Evolutionary conservation across 441 rosid genomes (phyloP).

Genomic region (Adansonia gregorii): DNA sequence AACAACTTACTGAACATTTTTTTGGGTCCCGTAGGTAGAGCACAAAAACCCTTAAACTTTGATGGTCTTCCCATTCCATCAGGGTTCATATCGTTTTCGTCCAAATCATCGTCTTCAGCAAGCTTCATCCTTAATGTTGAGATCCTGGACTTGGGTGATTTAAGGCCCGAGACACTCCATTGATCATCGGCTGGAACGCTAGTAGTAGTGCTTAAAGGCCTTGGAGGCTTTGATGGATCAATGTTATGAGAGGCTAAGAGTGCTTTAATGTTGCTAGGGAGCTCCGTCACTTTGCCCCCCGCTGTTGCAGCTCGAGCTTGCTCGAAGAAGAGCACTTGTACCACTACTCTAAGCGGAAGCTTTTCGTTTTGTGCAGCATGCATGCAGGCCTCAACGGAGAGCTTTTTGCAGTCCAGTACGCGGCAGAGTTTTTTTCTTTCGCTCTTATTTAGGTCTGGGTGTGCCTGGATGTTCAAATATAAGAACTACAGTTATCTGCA

Average conservation of each 20-base stretch:
- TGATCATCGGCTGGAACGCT: constrained; percentile 76
- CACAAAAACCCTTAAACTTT: constrained; percentile 70
- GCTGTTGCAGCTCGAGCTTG: constrained; percentile 75
- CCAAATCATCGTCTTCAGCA: constrained; percentile 72
- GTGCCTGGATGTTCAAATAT: constrained; percentile 47
- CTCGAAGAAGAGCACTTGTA: constrained; percentile 77
- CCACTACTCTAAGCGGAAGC: constrained; percentile 71
- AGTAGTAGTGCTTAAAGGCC: constrained; percentile 66
- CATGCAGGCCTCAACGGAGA: constrained; percentile 77
- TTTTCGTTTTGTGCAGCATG: constrained; percentile 77
- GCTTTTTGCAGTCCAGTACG: constrained; percentile 68
- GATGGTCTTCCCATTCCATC: constrained; percentile 63
- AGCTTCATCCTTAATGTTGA: constrained; percentile 84
- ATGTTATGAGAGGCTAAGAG: constrained; percentile 71
- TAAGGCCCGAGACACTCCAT: constrained; percentile 93
- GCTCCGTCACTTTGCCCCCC: constrained; percentile 67
- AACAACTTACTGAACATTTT: constrained; percentile 84
- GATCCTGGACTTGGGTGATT: constrained; percentile 69
- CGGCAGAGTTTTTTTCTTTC: constrained; percentile 69
- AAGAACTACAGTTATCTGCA: not conserved
- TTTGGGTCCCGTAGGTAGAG: constrained; percentile 75
- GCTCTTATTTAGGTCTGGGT: constrained; percentile 60
- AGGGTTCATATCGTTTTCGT: constrained; percentile 55
- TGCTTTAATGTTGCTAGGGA: constrained; percentile 86
- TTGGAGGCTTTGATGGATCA: constrained; percentile 71